These are phyloP conservation scores for Mucor sp. DNA, from an alignment of 371 early-diverging fungal genomes.

Conservation along the genomic window DNA sequence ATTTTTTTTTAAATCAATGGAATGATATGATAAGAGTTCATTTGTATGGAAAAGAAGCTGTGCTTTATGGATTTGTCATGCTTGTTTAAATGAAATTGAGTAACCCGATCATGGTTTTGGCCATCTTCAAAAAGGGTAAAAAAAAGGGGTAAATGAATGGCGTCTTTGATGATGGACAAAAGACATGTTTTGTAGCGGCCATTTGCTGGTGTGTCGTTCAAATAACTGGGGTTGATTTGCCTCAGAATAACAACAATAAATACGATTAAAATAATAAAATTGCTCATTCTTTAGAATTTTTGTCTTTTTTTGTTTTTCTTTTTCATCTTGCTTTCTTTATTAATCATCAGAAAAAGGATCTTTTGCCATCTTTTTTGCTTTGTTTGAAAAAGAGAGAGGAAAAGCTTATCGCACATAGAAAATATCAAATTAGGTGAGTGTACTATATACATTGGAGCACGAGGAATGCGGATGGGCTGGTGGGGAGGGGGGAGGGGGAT, in stretches of 20 bases:
- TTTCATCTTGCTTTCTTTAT: not conserved
- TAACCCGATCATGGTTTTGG: not conserved
- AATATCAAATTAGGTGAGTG: not conserved
- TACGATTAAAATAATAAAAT: not conserved
- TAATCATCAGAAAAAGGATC: not conserved
- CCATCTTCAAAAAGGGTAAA: not conserved
- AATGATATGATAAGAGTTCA: not conserved
- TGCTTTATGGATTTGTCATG: not conserved
- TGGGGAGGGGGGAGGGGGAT: not conserved
- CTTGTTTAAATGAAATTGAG: not conserved
- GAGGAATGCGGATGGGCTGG: not conserved
- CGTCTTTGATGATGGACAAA: not conserved
- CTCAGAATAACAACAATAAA: not conserved
- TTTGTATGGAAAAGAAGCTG: not conserved
- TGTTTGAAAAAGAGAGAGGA: not conserved
- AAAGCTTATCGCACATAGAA: not conserved
- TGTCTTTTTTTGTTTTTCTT: not conserved
- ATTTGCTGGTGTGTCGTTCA: not conserved
- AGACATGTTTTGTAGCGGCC: not conserved
- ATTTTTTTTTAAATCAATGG: not conserved
- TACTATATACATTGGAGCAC: not conserved
- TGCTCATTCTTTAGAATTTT: conserved; percentile 3
- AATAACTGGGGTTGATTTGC: conserved; percentile 5
- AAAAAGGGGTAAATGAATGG: not conserved
- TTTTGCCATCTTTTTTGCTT: not conserved